Percentiles rank a stretch among this genome's conserved stretches.
These are phyloP conservation scores for Cardamine chenopodiifolia DNA, from an alignment of 345 rosid genomes.

Conservation along the genomic window DNA sequence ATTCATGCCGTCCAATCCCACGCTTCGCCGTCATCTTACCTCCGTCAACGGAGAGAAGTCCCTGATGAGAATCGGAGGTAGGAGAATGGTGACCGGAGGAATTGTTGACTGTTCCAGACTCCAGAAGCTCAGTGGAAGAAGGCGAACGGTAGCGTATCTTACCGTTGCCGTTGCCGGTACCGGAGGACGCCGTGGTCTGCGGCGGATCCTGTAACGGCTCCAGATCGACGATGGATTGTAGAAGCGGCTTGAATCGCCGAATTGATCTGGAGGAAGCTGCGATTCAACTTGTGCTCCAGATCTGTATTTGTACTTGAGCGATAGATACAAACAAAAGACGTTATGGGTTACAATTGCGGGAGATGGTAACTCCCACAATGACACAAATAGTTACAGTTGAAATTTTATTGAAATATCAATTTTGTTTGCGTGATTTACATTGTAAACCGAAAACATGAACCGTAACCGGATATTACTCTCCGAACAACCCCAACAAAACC, in stretches of 20 bases:
- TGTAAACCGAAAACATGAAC: not conserved
- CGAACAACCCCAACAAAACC: not conserved
- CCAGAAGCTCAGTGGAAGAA: constrained; percentile 62
- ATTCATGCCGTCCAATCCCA: constrained; percentile 49
- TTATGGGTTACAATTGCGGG: constrained; percentile 37
- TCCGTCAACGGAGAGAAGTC: constrained; percentile 40
- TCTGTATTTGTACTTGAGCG: constrained; percentile 36
- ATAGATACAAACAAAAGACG: constrained; percentile 34
- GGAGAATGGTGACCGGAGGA: constrained; percentile 37
- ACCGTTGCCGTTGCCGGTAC: constrained; percentile 64
- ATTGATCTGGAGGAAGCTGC: constrained; percentile 20
- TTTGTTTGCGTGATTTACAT: constrained; percentile 11
- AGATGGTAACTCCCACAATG: constrained; percentile 15
- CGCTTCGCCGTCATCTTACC: constrained; percentile 67
- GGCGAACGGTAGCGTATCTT: constrained; percentile 93
- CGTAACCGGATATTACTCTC: not conserved
- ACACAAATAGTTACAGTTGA: not conserved
- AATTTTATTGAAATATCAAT: not conserved
- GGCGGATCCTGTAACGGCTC: constrained; percentile 72
- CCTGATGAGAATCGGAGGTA: constrained; percentile 46
- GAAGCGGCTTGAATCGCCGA: not conserved
- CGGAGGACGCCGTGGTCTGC: constrained; percentile 56
- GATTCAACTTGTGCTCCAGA: constrained; percentile 21
- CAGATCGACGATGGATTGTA: constrained; percentile 52
- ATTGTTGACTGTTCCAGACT: constrained; percentile 41